Base-by-base conservation (phyloP, 2,329 filamentous ascomycete genomes). In the Trichophyton schoenleinii region DNA sequence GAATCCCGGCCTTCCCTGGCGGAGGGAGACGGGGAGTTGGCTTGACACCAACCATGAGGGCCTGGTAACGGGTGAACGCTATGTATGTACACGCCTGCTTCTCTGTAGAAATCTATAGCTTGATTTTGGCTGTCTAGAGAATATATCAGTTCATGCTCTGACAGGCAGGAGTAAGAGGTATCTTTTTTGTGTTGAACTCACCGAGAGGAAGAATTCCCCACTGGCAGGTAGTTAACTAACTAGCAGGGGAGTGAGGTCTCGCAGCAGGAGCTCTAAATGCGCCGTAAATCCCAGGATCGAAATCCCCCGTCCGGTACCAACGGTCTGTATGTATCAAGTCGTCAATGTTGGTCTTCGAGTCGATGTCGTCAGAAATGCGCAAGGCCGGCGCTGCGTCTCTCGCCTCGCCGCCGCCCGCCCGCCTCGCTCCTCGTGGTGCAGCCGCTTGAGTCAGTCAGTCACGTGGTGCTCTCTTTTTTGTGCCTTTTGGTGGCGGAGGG, bases 1-100 rank as follows among this genome's bases (percentile, higher is more conserved):
- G 72, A 60, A 71, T 68, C 42, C 67, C 69, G 38, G 72, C 68
- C 61, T 68, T 72, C 11, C 71, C 66, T 8, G 68, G 66, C 58
- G 63, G 63, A 13, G 63, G 63, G 22, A 64, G 60, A 58, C 64
- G 64, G 41, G 60, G 44, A 20, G 63, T 61, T 20, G 64, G 64
- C 18, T 62, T 63, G 49, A 60, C 59, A 28, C 58, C 62, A 15
- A 63, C 49, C 64, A 66, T 66, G 22, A 41, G 38, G 42, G 22
- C 18, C 46, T 13, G 13, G 8, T 9, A 9, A 48, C 36, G n/a
- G 9, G 20, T 44, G 8, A 44, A 22, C 11, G 41, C 9, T 25
- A 52, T 52, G 31, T 52, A 31, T 9, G 6, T 22, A 11, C 25
- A 9, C 5, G 20, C 6, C 13, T 31, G 11, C 13, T 22, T 25